Percentiles rank a stretch among this genome's conserved stretches.
Evolutionary conservation across 2,329 filamentous ascomycete genomes (phyloP).

Genomic region (Metarhizium rileyi): DNA sequence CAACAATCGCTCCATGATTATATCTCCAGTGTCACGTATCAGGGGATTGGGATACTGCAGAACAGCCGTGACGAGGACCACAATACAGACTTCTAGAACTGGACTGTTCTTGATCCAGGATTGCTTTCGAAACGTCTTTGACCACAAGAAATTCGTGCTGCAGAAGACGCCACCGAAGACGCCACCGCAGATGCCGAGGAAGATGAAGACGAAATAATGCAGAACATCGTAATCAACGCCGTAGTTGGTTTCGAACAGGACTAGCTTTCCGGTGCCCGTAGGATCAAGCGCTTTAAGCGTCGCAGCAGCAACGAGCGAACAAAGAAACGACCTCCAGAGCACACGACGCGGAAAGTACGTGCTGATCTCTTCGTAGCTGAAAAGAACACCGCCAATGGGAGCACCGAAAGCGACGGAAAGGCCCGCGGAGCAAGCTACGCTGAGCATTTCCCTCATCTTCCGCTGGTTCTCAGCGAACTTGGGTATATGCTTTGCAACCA

Average conservation of each 20-base stretch:
- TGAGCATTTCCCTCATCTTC: constrained; percentile 49
- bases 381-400: constrained; percentile 51
- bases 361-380: constrained; percentile 50
- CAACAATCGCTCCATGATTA: constrained; percentile 45
- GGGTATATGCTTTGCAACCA: constrained; percentile 40
- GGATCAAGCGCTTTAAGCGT: constrained; percentile 48
- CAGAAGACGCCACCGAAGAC: constrained; percentile 50
- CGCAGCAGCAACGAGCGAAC: constrained; percentile 45
- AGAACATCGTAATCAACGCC: constrained; percentile 42
- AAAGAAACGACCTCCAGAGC: constrained; percentile 49
- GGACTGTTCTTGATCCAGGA: constrained; percentile 43
- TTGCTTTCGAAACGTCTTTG: constrained; percentile 41
- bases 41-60: constrained; percentile 47
- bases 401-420: constrained; percentile 52
- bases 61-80: constrained; percentile 41
- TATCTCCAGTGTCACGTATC: constrained; percentile 43
- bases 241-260: constrained; percentile 51
- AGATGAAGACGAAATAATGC: constrained; percentile 46
- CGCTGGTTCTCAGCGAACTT: constrained; percentile 48
- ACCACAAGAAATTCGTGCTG: constrained; percentile 47
- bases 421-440: constrained; percentile 46
- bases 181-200: constrained; percentile 47
- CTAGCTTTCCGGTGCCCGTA: constrained; percentile 48
- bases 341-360: constrained; percentile 48
- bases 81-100: constrained; percentile 44